Conservation (phyloP, 2,329 filamentous ascomycete genomes). For the Sporothrix luriei region DNA sequence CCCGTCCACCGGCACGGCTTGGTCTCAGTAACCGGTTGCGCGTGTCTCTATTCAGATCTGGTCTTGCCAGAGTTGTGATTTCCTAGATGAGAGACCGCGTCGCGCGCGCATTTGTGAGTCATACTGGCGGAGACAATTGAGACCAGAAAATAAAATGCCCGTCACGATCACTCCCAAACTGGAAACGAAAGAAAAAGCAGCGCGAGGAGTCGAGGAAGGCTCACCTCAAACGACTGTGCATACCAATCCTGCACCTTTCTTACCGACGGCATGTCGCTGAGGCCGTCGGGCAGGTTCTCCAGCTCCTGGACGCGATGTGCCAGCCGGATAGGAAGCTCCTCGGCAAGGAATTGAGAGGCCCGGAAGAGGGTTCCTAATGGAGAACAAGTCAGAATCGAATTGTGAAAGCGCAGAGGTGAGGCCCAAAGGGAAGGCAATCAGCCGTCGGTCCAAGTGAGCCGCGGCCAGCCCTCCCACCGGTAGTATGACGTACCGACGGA, state of each 20-base stretch:
- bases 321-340: slow-evolving; percentile 94
- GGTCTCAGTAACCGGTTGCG: slow-evolving; percentile 77
- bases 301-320: slow-evolving; percentile 97
- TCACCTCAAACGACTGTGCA: slow-evolving; percentile 96
- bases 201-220: slow-evolving; percentile 39
- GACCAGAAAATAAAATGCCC: background rate
- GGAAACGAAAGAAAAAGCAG: slow-evolving; percentile 32
- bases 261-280: slow-evolving; percentile 98
- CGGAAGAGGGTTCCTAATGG: slow-evolving; percentile 84
- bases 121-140: slow-evolving; percentile 15
- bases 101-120: slow-evolving; percentile 31
- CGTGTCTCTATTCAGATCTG: slow-evolving; percentile 73
- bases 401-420: background rate
- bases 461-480: background rate
- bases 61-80: slow-evolving; percentile 83
- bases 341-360: slow-evolving; percentile 95
- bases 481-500: slow-evolving; percentile 69
- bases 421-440: background rate
- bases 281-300: slow-evolving; percentile 85
- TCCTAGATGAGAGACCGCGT: slow-evolving; percentile 61
- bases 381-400: slow-evolving; percentile 21
- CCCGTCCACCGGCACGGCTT: slow-evolving; percentile 58
- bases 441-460: background rate
- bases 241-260: slow-evolving; percentile 97
- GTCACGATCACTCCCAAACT: slow-evolving; percentile 15